These are phyloP conservation scores for Plectosphaerella cucumerina DNA, from an alignment of 2,329 filamentous ascomycete genomes.

Conservation along the genomic window DNA sequence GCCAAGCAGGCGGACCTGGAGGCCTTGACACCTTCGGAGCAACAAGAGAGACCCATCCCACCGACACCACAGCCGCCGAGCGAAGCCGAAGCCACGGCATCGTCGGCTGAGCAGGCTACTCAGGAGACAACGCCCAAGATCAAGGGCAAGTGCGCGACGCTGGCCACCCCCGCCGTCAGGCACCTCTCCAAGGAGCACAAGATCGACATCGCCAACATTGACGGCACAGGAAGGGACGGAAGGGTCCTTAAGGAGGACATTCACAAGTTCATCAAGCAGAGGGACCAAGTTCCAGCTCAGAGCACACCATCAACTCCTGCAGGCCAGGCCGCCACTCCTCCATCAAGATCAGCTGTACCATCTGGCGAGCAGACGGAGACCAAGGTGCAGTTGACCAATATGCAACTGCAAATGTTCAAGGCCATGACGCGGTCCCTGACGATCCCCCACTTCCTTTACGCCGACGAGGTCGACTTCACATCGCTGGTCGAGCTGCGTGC, in stretches of 20 bases:
- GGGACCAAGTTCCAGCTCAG: constrained; percentile 26
- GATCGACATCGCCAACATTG: constrained; percentile 72
- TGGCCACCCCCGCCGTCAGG: constrained; percentile 90
- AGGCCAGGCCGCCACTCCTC: constrained; percentile 6
- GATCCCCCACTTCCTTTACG: constrained; percentile 95
- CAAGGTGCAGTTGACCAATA: constrained; percentile 64
- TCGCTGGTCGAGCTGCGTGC: constrained; percentile 67
- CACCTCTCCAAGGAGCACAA: constrained; percentile 78
- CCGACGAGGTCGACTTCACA: constrained; percentile 82
- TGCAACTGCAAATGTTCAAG: constrained; percentile 95
- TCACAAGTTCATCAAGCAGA: constrained; percentile 59
- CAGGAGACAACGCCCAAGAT: constrained; percentile 18
- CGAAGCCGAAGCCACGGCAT: constrained; percentile 5
- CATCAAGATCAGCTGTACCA: constrained; percentile 17
- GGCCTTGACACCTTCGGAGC: constrained; percentile 13
- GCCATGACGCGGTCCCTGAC: constrained; percentile 86
- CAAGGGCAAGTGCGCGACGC: constrained; percentile 62
- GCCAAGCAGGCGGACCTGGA: constrained; percentile 58
- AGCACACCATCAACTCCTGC: constrained; percentile 7
- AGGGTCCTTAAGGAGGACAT: constrained; percentile 92
- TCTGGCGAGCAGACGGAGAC: constrained; percentile 62
- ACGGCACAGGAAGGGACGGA: constrained; percentile 85
- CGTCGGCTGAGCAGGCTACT: constrained; percentile 6
- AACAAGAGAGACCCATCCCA: constrained; percentile 18
- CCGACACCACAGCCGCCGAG: constrained; percentile 10